Conservation (phyloP, 768 basidiomycete species). For the Lepiota subincarnata region DNA sequence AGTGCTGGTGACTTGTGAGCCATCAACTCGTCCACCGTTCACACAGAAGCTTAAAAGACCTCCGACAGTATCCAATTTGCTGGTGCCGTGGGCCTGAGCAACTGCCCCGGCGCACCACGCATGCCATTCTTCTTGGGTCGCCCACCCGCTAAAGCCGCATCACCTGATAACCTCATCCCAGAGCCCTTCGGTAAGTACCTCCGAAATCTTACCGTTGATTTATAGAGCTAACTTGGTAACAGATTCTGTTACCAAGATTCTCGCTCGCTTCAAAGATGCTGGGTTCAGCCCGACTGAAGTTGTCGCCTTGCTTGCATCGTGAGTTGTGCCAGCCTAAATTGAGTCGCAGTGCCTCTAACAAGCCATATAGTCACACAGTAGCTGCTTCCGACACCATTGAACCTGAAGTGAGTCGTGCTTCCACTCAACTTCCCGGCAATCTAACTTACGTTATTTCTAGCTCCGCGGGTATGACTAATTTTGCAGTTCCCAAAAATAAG, state of each 20-base stretch:
- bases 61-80: constrained; percentile 40
- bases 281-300: constrained; percentile 19
- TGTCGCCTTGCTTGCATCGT: constrained; percentile 12
- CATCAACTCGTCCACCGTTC: not conserved
- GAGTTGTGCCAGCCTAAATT: not conserved
- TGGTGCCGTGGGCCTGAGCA: constrained; percentile 37
- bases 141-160: constrained; percentile 26
- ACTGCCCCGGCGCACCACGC: constrained; percentile 42
- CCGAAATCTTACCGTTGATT: not conserved
- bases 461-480: constrained; percentile 2
- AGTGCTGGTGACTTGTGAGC: constrained; percentile 45
- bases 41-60: not conserved
- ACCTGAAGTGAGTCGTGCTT: not conserved
- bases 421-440: not conserved
- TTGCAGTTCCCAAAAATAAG: not conserved
- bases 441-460: not conserved
- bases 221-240: not conserved
- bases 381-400: constrained; percentile 9
- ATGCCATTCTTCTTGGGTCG: constrained; percentile 37
- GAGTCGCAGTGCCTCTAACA: not conserved
- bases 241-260: constrained; percentile 18
- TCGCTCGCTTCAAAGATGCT: constrained; percentile 20
- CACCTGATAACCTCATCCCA: constrained; percentile 27
- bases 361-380: constrained; percentile 1
- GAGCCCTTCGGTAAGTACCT: constrained; percentile 11